These are phyloP conservation scores for Thielaviopsis cerberus DNA, from an alignment of 2,329 filamentous ascomycete species.

Conservation along the genomic window DNA sequence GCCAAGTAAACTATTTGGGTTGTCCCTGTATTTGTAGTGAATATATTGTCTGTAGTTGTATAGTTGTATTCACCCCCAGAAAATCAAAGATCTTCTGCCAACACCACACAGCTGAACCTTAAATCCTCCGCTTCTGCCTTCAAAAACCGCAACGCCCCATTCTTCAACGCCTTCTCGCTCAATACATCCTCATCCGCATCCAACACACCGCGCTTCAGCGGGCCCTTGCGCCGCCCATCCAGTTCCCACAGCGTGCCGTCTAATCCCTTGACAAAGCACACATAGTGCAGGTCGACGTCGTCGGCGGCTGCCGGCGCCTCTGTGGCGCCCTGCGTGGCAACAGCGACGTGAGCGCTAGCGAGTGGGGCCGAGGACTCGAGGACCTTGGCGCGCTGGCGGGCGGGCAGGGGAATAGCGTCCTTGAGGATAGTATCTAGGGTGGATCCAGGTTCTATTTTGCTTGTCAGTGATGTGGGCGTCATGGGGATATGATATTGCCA, in stretches of 20 bases:
- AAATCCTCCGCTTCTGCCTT: slow-evolving; percentile 36
- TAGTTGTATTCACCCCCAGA: neutral
- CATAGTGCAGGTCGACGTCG: slow-evolving; percentile 83
- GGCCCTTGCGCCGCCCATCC: slow-evolving; percentile 39
- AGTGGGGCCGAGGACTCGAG: slow-evolving; percentile 61
- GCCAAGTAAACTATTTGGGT: too few species aligned
- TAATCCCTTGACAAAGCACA: slow-evolving; percentile 67
- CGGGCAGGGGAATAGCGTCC: slow-evolving; percentile 50
- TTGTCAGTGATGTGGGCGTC: too few species aligned
- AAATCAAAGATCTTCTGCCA: slow-evolving; percentile 21
- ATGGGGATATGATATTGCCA: too few species aligned
- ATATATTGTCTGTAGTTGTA: too few species aligned
- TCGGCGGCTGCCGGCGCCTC: slow-evolving; percentile 59
- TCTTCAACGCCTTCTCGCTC: slow-evolving; percentile 52
- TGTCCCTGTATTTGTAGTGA: neutral
- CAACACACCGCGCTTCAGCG: slow-evolving; percentile 36
- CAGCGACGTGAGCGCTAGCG: slow-evolving; percentile 59
- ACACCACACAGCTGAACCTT: slow-evolving; percentile 39
- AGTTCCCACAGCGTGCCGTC: slow-evolving; percentile 47
- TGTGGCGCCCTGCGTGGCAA: slow-evolving; percentile 63
- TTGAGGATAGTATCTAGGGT: slow-evolving; percentile 46
- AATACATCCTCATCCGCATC: slow-evolving; percentile 48
- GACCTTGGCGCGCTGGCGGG: slow-evolving; percentile 47
- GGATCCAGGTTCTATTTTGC: slow-evolving; percentile 28
- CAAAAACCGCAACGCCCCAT: slow-evolving; percentile 44